Evolutionary conservation across 495 filamentous ascomycete species (phyloP).

Genomic region (Penicillium bovifimosum): DNA sequence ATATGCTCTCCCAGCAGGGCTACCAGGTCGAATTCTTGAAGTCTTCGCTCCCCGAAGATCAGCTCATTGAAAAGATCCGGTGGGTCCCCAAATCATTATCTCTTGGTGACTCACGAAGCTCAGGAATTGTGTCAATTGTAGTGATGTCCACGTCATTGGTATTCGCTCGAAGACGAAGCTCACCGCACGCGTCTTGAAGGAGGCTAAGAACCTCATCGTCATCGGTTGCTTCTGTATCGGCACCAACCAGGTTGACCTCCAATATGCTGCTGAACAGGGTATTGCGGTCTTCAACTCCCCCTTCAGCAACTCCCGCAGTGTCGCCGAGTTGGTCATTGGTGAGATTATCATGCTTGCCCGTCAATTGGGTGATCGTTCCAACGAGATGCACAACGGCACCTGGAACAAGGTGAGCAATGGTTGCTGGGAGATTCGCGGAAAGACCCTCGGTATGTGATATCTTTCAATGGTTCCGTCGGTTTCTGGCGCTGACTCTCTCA

Average conservation of each 20-base stretch:
- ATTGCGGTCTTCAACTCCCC: conserved; percentile 99
- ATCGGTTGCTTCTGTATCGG: conserved; percentile 99
- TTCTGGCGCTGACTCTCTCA: conserved; percentile 16
- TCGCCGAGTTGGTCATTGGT: conserved; percentile 90
- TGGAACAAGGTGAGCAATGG: conserved; percentile 97
- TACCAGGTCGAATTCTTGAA: conserved; percentile 95
- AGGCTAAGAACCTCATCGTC: conserved; percentile 91
- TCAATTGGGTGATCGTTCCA: conserved; percentile 88
- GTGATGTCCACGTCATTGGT: conserved; percentile 94
- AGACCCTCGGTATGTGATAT: conserved; percentile 69
- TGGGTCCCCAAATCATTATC: conserved; percentile 29
- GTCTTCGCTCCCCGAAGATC: conserved; percentile 80
- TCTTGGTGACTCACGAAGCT: conserved; percentile 2
- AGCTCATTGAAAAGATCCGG: conserved; percentile 96
- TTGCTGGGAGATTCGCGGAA: conserved; percentile 98
- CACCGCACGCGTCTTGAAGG: conserved; percentile 72
- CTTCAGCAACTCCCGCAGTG: conserved; percentile 94
- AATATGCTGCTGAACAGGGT: conserved; percentile 84
- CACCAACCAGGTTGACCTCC: conserved; percentile 94
- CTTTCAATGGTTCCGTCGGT: background rate
- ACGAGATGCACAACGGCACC: conserved; percentile 87
- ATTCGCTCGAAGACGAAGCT: conserved; percentile 98
- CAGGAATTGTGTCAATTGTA: conserved; percentile 26
- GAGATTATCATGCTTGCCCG: conserved; percentile 91
- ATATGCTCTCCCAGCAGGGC: conserved; percentile 76